phyloP scores from a whole-genome alignment of 306 rosid genomes.

The Lagenaria siceraria region DNA sequence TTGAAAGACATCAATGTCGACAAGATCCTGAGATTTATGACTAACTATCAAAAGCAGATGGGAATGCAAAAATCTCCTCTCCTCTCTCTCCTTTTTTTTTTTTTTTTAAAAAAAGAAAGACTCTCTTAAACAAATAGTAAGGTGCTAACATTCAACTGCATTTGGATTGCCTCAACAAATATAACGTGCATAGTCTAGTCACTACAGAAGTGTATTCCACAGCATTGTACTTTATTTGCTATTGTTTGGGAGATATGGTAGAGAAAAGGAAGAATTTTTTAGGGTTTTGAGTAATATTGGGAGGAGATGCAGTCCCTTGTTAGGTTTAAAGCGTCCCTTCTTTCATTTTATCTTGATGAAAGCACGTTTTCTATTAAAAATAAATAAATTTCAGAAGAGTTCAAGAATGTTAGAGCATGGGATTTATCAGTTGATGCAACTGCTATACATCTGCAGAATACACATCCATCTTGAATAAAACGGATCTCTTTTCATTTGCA shows the following conservation, averaged over 20 bases:
- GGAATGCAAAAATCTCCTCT: not conserved
- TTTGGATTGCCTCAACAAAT: not conserved
- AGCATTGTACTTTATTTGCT: not conserved
- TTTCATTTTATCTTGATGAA: not conserved
- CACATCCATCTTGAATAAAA: not conserved
- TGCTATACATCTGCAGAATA: not conserved
- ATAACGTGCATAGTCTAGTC: not conserved
- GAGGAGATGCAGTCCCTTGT: not conserved
- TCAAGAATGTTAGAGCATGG: not conserved
- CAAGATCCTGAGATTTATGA: slow-evolving; percentile 54
- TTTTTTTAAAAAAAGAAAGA: too few species aligned
- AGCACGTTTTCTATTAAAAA: not conserved
- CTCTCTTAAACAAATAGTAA: not conserved
- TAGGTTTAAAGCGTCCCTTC: not conserved
- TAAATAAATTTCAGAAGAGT: not conserved
- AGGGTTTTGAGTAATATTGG: not conserved
- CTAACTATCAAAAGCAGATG: not conserved
- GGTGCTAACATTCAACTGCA: not conserved
- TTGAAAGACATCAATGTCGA: slow-evolving; percentile 81
- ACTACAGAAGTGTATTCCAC: not conserved
- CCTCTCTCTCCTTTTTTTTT: not conserved
- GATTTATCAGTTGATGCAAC: not conserved
- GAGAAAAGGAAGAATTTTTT: not conserved
- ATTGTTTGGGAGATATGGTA: not conserved
- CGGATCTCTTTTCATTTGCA: not conserved